Percentiles rank a stretch among this genome's conserved stretches.
These are phyloP conservation scores for Colletotrichum cuscutae DNA, from an alignment of 2,329 filamentous ascomycete species.

Conservation along the genomic window DNA sequence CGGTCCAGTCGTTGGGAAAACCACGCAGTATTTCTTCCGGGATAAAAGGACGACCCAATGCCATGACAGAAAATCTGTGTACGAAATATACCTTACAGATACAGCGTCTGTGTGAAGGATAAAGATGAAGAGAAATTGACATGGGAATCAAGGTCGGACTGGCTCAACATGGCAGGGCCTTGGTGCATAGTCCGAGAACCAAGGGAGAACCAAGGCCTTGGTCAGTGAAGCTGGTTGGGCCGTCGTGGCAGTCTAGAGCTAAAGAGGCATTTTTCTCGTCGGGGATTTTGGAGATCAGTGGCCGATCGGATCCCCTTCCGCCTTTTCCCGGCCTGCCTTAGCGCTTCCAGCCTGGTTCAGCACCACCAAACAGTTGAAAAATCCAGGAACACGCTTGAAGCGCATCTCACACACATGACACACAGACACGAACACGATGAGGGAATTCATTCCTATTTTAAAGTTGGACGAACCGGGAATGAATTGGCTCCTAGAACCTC, in stretches of 20 bases:
- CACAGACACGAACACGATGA: not conserved
- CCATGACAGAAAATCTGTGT: not conserved
- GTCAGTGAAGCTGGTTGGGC: not conserved
- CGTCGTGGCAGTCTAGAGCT: not conserved
- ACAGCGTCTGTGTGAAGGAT: not conserved
- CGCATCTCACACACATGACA: not conserved
- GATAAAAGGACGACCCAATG: not conserved
- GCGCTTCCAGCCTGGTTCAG: not conserved
- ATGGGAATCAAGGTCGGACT: constrained; percentile 4
- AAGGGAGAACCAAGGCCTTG: not conserved
- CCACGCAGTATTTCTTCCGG: not conserved
- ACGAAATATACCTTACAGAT: not conserved
- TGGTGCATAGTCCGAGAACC: not conserved
- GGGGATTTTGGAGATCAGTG: not conserved
- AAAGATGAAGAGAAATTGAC: not conserved
- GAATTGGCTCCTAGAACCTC: not conserved
- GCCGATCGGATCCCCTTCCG: constrained; percentile 18
- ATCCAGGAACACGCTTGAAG: not conserved
- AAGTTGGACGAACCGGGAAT: not conserved
- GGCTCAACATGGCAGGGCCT: not conserved
- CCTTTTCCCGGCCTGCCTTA: not conserved
- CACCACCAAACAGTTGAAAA: not conserved
- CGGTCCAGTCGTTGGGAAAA: not conserved
- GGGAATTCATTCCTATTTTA: not conserved
- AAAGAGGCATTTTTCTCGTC: not conserved